phyloP scores from a whole-genome alignment of 805 yeast genomes.

The Suhomyces tanzawaensis region DNA sequence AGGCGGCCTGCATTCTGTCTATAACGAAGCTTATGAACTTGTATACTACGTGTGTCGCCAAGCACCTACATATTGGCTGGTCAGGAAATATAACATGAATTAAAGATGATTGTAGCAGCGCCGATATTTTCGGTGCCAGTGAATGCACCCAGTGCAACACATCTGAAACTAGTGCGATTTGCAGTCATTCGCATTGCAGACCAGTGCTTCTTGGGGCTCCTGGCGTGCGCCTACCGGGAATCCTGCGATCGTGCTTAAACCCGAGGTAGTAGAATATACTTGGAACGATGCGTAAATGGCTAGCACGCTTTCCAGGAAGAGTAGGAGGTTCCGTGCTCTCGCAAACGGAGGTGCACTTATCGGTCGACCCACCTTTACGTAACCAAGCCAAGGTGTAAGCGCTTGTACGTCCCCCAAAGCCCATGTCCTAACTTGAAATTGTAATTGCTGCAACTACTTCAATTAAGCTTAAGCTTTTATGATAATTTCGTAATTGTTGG shows the following conservation, averaged over 20 bases:
- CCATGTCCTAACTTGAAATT: neutral
- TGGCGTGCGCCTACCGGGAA: no score
- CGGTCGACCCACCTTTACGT: no score
- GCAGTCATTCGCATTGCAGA: neutral
- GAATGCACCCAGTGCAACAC: neutral
- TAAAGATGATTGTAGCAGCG: no score
- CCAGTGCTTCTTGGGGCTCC: no score
- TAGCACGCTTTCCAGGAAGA: no score
- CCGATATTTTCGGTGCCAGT: neutral
- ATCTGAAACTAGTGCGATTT: constrained; percentile 2
- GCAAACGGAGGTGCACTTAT: no score
- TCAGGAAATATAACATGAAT: neutral
- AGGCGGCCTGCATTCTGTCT: neutral
- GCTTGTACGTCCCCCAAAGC: no score
- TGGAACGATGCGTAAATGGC: no score
- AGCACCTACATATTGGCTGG: neutral
- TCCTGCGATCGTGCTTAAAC: no score
- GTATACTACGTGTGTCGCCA: neutral
- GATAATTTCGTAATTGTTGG: neutral
- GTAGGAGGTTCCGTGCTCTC: no score
- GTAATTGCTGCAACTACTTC: neutral
- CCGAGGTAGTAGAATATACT: no score
- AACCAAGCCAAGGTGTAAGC: no score
- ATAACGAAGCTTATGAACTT: neutral
- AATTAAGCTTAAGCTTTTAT: neutral